Percentiles rank a stretch among this genome's conserved stretches.
Conservation (phyloP, 1,139 yeast species). For the Dujonia santamariae region DNA sequence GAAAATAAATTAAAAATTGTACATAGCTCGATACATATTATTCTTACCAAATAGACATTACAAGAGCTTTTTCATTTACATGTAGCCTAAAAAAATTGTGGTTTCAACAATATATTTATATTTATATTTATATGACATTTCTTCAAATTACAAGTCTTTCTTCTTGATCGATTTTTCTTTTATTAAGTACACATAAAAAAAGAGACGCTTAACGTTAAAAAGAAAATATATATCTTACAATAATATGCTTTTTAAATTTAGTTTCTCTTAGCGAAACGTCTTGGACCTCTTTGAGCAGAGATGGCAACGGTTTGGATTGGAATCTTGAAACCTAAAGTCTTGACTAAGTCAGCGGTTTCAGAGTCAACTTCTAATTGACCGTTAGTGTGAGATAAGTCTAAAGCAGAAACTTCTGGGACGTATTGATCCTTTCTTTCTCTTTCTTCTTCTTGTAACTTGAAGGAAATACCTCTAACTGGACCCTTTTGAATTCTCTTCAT, state of each 20-base stretch:
- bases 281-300: slow-evolving; percentile 88
- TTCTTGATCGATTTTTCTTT: slow-evolving; percentile 5
- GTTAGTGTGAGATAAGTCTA: slow-evolving; percentile 95
- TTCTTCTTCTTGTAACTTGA: slow-evolving; percentile 99
- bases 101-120: too few species aligned
- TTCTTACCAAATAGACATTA: too few species aligned
- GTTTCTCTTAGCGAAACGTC: slow-evolving; percentile 96
- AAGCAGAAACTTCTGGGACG: slow-evolving; percentile 99
- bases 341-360: slow-evolving; percentile 96
- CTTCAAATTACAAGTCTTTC: background rate
- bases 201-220: slow-evolving; percentile 8
- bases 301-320: slow-evolving; percentile 90
- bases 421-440: slow-evolving; percentile 99
- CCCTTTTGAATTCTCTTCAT: slow-evolving; percentile 99
- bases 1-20: too few species aligned
- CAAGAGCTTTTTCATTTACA: too few species aligned
- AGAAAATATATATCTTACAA: slow-evolving; percentile 10
- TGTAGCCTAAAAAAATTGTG: too few species aligned
- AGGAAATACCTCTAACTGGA: slow-evolving; percentile 99
- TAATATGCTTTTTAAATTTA: slow-evolving; percentile 33
- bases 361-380: slow-evolving; percentile 97
- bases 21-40: too few species aligned
- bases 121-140: too few species aligned
- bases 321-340: slow-evolving; percentile 93
- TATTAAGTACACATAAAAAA: slow-evolving; percentile 10